Base-by-base conservation (phyloP, 2,329 filamentous ascomycete species). In the Ophiostoma perfectum region DNA sequence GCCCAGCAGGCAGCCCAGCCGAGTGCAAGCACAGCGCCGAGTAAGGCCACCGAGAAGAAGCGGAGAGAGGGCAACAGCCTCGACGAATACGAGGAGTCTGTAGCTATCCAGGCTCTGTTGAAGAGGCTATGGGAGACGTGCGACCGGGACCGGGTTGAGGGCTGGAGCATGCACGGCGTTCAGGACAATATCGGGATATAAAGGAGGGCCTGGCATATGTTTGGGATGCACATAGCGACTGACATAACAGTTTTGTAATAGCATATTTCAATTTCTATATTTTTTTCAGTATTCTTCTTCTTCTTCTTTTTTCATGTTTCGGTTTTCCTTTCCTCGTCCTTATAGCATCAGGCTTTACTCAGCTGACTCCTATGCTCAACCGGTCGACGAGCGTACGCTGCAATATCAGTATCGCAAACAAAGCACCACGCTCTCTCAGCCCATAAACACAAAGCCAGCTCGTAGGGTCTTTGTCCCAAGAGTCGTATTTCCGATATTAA, bases 91-190 rank as follows among this genome's bases (percentile, higher is more conserved):
- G 81, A 83, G 16, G 83, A 85, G 72, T 78, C 77, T 0, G 79
- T 80, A 18, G 77, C 86, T 38, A 79, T 87, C 66, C 82, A 79
- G 70, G 82, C 80, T 0, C 74, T 95, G 74, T 84, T 84, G 73
- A 78, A 76, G 72, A 81, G 84, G 73, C 78, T 91, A 3, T 85
- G 86, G 79, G 82, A 87, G 69, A 89, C 85, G 3, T 89, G 88
- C 74, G 89, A 93, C 74, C 82, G 83, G 70, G 82, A 84, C n/a
- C 86, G 87, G 73, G 83, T 92, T 9, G 78, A 79, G 68, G 80
- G 78, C 38, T 95, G 91, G 91, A 90, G 88, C 74, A 82, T 82
- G 73, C 80, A 82, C 0, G 81, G 82, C 49, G 71, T 79, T 1
- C 65, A 16, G 14, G 67, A 70, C 38, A 68, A 62, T 36, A 62